These are phyloP conservation scores for Phytopythium boreale DNA, from an alignment of 352 stramenopile genomes.

Conservation along the genomic window DNA sequence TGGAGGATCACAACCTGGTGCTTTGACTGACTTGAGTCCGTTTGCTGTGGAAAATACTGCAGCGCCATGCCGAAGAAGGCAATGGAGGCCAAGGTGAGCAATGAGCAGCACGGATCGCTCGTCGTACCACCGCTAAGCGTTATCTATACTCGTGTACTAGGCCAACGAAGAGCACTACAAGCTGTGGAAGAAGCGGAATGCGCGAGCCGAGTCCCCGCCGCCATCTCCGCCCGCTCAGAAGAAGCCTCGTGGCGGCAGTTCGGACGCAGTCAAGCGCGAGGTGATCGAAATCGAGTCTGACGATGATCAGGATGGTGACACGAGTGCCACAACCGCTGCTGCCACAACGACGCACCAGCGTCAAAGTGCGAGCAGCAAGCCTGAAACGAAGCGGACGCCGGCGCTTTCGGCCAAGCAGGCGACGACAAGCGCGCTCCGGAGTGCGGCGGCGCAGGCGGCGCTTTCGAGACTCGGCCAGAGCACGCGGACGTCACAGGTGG, in stretches of 20 bases:
- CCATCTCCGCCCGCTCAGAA: constrained; percentile 1
- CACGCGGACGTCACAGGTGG: constrained; percentile 34
- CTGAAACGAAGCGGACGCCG: constrained; percentile 8
- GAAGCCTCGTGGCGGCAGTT: background rate
- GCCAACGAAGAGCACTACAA: constrained; percentile 70
- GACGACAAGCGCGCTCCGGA: constrained; percentile 31
- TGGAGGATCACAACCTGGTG: constrained; percentile 2
- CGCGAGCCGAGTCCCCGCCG: background rate
- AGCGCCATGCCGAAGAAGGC: constrained; percentile 76
- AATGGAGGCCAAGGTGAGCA: constrained; percentile 62
- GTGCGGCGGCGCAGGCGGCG: constrained; percentile 52
- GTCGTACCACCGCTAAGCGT: background rate
- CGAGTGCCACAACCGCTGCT: background rate
- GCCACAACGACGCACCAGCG: background rate
- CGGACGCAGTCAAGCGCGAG: background rate
- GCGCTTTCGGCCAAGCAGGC: constrained; percentile 27
- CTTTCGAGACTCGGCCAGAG: constrained; percentile 48
- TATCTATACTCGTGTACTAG: constrained; percentile 17
- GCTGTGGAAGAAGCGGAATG: constrained; percentile 47
- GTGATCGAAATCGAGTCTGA: constrained; percentile 3
- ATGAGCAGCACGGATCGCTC: background rate
- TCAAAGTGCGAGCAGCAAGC: background rate
- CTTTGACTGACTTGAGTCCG: constrained; percentile 1
- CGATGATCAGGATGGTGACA: background rate
- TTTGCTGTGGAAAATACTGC: constrained; percentile 5